Evolutionary conservation across 2,329 filamentous ascomycete species (phyloP).

Genomic region (Epichloe festucae): DNA sequence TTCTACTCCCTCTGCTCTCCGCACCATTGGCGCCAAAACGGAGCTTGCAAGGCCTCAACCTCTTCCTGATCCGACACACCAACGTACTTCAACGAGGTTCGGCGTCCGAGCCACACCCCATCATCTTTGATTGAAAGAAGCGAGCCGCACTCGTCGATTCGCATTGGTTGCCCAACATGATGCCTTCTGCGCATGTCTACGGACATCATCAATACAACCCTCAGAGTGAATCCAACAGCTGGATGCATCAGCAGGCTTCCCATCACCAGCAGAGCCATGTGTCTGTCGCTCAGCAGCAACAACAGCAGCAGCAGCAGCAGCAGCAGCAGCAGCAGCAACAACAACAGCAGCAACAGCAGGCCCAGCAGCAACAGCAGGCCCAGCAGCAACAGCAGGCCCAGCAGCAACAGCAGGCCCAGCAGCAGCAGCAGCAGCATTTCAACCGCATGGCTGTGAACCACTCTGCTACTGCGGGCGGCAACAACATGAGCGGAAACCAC

Average conservation of each 20-base stretch:
- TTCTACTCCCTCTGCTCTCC: too few relatives aligned
- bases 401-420: slow-evolving; percentile 24
- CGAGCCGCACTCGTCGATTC: neutral
- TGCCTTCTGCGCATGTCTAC: slow-evolving; percentile 51
- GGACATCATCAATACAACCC: slow-evolving; percentile 54
- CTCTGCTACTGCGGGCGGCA: slow-evolving; percentile 34
- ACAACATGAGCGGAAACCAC: slow-evolving; percentile 31
- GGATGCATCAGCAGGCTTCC: slow-evolving; percentile 53
- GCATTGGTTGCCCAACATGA: slow-evolving; percentile 33
- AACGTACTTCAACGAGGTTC: too few relatives aligned
- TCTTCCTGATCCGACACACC: too few relatives aligned
- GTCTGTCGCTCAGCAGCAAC: slow-evolving; percentile 37
- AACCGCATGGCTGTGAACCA: slow-evolving; percentile 58
- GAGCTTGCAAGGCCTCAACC: too few relatives aligned
- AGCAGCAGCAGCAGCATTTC: slow-evolving; percentile 52
- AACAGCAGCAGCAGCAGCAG: slow-evolving; percentile 26
- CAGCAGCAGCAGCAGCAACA: slow-evolving; percentile 9
- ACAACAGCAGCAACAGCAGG: slow-evolving; percentile 17
- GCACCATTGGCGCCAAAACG: too few relatives aligned
- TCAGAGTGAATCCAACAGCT: slow-evolving; percentile 47
- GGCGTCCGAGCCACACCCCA: too few relatives aligned
- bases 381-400: slow-evolving; percentile 27
- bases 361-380: slow-evolving; percentile 38
- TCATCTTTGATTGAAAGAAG: too few relatives aligned
- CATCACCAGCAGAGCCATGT: slow-evolving; percentile 48